Conservation (phyloP, 257 asterid species). For the Leptodermis oblonga region DNA sequence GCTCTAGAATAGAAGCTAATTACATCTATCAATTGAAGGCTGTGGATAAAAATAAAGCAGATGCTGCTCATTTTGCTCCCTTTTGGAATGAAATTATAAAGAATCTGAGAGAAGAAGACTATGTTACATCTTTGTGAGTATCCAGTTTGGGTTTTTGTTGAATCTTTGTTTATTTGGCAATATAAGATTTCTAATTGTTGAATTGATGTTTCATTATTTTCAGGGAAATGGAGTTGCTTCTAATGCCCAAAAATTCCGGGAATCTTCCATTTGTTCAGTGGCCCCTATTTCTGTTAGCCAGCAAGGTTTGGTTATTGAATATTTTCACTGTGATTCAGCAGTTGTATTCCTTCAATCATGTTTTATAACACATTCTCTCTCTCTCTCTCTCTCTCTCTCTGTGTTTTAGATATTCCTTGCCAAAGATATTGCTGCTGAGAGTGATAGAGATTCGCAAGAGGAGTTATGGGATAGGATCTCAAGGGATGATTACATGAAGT, state of each 20-base stretch:
- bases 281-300: constrained; percentile 94
- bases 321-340: background rate
- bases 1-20: constrained; percentile 16
- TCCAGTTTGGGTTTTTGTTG: background rate
- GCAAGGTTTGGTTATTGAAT: constrained; percentile 56
- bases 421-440: constrained; percentile 84
- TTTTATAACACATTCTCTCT: background rate
- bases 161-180: background rate
- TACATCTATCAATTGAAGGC: constrained; percentile 42
- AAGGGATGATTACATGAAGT: constrained; percentile 93
- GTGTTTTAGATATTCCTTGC: constrained; percentile 70
- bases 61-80: constrained; percentile 92
- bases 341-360: background rate
- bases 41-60: constrained; percentile 53
- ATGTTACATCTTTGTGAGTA: constrained; percentile 69
- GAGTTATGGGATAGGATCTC: constrained; percentile 93
- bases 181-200: constrained; percentile 15
- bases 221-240: constrained; percentile 94
- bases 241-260: constrained; percentile 79
- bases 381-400: background rate
- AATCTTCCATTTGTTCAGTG: constrained; percentile 76
- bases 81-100: constrained; percentile 90
- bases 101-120: constrained; percentile 95
- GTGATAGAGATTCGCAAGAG: constrained; percentile 54
- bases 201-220: constrained; percentile 16